These are phyloP conservation scores for Paraphoma sp. DNA, from an alignment of 2,329 filamentous ascomycete species.

Conservation along the genomic window DNA sequence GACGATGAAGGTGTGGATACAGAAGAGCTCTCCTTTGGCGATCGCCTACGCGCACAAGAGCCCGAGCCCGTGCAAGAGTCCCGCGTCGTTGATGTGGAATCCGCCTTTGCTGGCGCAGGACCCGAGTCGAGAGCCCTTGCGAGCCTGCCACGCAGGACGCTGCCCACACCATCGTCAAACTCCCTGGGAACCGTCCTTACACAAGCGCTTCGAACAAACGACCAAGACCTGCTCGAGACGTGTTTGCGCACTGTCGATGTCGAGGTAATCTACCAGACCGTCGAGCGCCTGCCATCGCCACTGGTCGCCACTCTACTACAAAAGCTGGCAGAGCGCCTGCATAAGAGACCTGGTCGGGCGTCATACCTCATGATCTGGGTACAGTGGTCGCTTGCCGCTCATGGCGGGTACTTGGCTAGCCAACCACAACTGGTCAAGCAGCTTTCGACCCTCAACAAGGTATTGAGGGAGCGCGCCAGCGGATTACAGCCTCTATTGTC, in stretches of 20 bases:
- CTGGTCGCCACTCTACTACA: slow-evolving; percentile 80
- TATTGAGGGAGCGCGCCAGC: slow-evolving; percentile 84
- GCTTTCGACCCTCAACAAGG: slow-evolving; percentile 80
- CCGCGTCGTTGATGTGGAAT: slow-evolving; percentile 74
- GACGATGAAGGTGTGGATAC: slow-evolving; percentile 47
- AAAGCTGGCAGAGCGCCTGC: slow-evolving; percentile 84
- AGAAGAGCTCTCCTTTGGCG: slow-evolving; percentile 80
- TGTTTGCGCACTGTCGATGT: slow-evolving; percentile 84
- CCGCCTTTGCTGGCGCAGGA: slow-evolving; percentile 56
- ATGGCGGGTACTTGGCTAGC: slow-evolving; percentile 87
- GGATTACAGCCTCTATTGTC: slow-evolving; percentile 83
- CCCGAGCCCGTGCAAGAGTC: slow-evolving; percentile 31
- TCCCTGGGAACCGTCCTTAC: slow-evolving; percentile 92
- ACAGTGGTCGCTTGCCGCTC: slow-evolving; percentile 90
- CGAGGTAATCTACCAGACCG: slow-evolving; percentile 81
- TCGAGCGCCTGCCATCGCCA: slow-evolving; percentile 86
- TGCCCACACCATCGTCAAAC: slow-evolving; percentile 64
- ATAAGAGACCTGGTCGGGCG: slow-evolving; percentile 85
- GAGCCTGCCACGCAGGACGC: slow-evolving; percentile 51
- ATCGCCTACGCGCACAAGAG: slow-evolving; percentile 74
- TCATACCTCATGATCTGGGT: slow-evolving; percentile 94
- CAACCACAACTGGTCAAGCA: slow-evolving; percentile 83
- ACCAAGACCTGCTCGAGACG: slow-evolving; percentile 86
- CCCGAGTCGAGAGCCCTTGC: slow-evolving; percentile 54
- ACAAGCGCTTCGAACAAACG: slow-evolving; percentile 91